phyloP scores from a whole-genome alignment of 139 green algal species.

The Chlorella sp. region DNA sequence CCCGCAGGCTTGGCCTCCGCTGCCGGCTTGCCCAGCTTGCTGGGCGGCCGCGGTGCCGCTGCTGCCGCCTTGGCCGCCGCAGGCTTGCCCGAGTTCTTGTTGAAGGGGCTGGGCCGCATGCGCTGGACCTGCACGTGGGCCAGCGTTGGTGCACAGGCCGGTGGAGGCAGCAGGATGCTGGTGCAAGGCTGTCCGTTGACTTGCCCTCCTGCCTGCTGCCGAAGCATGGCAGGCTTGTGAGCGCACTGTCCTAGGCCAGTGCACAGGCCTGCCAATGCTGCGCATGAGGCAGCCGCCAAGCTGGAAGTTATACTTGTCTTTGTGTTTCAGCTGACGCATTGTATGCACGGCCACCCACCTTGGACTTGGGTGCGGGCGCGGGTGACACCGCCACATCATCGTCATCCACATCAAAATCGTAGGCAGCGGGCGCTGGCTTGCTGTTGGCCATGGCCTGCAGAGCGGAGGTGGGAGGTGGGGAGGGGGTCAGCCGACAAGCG shows the following conservation, averaged over 20 bases:
- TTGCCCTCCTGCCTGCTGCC: not conserved
- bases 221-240: too few species aligned
- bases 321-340: not conserved
- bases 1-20: constrained; percentile 4
- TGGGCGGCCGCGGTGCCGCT: not conserved
- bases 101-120: constrained; percentile 64
- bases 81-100: constrained; percentile 56
- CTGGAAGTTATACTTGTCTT: too few species aligned
- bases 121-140: constrained; percentile 47
- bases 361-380: constrained; percentile 38
- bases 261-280: too few species aligned
- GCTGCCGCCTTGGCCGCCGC: constrained; percentile 3
- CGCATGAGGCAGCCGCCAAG: too few species aligned
- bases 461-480: not conserved
- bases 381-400: constrained; percentile 59
- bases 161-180: too few species aligned
- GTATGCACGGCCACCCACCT: not conserved
- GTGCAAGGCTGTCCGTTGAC: not conserved
- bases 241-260: too few species aligned
- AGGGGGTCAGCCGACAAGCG: not conserved
- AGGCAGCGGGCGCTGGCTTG: constrained; percentile 30
- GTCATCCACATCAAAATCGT: constrained; percentile 45
- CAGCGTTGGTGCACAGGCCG: too few species aligned
- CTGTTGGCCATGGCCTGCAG: constrained; percentile 47
- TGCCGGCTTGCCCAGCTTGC: constrained; percentile 25